A percentile compares a stretch with the other conserved stretches of the same genome.
phyloP scores from a whole-genome alignment of 2,329 filamentous ascomycete genomes.

The Aureobasidium pullulans region DNA sequence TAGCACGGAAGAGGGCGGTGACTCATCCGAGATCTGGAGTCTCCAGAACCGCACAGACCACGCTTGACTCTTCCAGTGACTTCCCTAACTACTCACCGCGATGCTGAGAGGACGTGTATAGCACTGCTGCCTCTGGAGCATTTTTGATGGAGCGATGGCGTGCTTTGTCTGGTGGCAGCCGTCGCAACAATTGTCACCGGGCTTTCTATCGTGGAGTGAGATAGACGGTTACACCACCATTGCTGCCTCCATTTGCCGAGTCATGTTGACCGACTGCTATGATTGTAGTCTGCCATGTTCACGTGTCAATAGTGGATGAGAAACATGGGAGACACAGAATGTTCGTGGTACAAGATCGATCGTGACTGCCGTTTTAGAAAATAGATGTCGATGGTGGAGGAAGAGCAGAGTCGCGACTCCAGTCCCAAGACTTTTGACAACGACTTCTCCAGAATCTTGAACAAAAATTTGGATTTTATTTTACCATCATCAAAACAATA shows the following conservation, averaged over 20 bases:
- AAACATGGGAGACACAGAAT: neutral
- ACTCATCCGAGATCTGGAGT: slow-evolving; percentile 1
- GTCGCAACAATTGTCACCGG: neutral
- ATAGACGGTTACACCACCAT: neutral
- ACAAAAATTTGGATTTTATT: neutral
- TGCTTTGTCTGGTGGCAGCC: too few relatives aligned
- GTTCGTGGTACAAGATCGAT: neutral
- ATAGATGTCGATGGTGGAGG: neutral
- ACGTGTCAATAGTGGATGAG: neutral
- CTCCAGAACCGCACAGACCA: neutral
- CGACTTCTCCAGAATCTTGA: neutral
- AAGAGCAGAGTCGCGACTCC: neutral
- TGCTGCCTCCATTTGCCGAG: neutral
- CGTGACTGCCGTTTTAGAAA: neutral
- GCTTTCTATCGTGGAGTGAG: neutral
- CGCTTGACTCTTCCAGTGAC: neutral
- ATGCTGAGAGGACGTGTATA: neutral
- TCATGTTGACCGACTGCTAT: neutral
- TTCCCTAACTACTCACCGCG: neutral
- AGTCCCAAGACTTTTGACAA: slow-evolving; percentile 8
- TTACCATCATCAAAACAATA: neutral
- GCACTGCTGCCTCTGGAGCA: neutral
- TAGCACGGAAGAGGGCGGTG: neutral
- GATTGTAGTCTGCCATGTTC: neutral
- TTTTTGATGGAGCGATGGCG: neutral